phyloP scores from a whole-genome alignment of 2,329 filamentous ascomycete genomes.

The Alternaria sp. region DNA sequence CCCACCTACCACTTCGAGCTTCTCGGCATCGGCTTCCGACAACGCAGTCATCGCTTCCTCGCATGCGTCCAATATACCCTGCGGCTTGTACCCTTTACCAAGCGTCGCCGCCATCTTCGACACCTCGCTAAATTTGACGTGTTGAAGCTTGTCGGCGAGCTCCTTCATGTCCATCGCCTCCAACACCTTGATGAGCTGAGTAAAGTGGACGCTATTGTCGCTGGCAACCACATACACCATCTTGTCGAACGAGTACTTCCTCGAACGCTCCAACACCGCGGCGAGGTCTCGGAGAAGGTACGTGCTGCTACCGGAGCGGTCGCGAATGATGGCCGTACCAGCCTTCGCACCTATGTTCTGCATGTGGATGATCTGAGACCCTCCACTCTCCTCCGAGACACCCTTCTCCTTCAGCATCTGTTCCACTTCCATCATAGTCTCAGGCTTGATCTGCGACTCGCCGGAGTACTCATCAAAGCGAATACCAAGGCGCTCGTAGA shows the following conservation, averaged over 20 bases:
- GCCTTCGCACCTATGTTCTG: constrained; percentile 72
- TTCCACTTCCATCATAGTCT: constrained; percentile 69
- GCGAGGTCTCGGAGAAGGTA: constrained; percentile 82
- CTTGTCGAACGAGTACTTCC: constrained; percentile 71
- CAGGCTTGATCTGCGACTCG: constrained; percentile 73
- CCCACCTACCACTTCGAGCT: constrained; percentile 22
- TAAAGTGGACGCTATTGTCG: constrained; percentile 74
- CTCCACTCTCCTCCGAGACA: constrained; percentile 73
- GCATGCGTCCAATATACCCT: constrained; percentile 68
- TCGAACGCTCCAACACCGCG: constrained; percentile 70
- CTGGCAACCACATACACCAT: constrained; percentile 82
- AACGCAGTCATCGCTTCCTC: constrained; percentile 24
- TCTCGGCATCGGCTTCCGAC: constrained; percentile 27
- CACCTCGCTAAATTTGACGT: constrained; percentile 78
- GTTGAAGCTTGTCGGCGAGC: constrained; percentile 70
- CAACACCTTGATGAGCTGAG: constrained; percentile 78
- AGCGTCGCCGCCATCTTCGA: constrained; percentile 48
- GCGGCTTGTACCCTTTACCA: constrained; percentile 69
- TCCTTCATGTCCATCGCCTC: constrained; percentile 74
- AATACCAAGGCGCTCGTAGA: constrained; percentile 74
- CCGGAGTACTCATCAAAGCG: constrained; percentile 74
- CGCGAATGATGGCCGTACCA: constrained; percentile 73
- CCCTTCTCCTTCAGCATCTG: constrained; percentile 67
- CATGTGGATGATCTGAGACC: constrained; percentile 76
- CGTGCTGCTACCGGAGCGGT: constrained; percentile 75